Evolutionary conservation across 2,329 filamentous ascomycete species (phyloP), one percentile per base, ranked within the genome.

Genomic region (Dactylellina drechsleri): DNA sequence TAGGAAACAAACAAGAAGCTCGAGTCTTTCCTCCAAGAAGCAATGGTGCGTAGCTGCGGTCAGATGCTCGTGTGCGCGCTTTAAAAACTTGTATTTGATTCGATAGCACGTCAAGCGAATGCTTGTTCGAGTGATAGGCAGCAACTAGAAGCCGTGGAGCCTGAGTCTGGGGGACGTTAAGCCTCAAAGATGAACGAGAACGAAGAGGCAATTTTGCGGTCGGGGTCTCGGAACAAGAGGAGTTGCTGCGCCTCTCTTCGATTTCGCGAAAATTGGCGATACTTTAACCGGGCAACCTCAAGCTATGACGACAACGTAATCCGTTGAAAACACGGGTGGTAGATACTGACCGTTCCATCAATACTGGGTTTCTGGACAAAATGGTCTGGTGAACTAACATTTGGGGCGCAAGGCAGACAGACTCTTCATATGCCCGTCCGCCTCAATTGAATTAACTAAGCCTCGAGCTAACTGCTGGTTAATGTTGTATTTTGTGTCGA

Each of bases 161-260:
- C 57, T 62, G 57, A 28, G 66, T 57, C 49, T 43, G 23, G 23
- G 23, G 23, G 4, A 23, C 49, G 56, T 36, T 49, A 49, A 62
- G 15, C 56, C 45, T 45, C 20, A 43, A 53, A 47, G 31, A 36
- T 7, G 31, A 5, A 36, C 31, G 2, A 10, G 10, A 36, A 36
- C 28, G 18, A 1, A 36, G 57, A 50, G 31, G 16, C 23, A 57
- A 62, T 60, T 40, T 57, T 40, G 40, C 52, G 20, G 36, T 74
- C 70, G 70, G 70, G 20, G 61, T 52, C 62, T 61, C 60, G 70
- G 43, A 57, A n/a, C 16, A 26, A 6, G n/a, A 23, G 23, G 12
- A 23, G 12, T 31, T 67, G 62, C 70, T 74, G 70, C 70, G 70
- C 70, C 70, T 58, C n/a, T 67, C 57, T 52, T 74, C 70, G 70